A percentile compares a stretch with the other conserved stretches of the same genome.
Conservation (phyloP, 2,329 filamentous ascomycete species). For the Coccinonectria pachysandricola region DNA sequence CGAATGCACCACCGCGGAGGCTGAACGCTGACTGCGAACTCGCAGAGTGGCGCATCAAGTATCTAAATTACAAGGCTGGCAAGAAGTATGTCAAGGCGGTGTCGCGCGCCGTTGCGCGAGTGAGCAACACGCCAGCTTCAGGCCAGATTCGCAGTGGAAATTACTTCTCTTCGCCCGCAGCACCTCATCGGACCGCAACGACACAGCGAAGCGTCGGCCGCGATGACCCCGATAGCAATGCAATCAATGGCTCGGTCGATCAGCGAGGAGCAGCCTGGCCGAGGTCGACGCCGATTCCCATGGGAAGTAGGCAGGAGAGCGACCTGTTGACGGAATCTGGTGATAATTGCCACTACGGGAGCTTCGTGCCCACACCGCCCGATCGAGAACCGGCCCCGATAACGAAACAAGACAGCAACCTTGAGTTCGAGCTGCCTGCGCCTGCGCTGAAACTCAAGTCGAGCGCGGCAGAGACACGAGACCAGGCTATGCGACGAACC, state of each 20-base stretch:
- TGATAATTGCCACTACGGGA: conserved; percentile 39
- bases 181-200: conserved; percentile 10
- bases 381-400: conserved; percentile 16
- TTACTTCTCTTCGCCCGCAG: conserved; percentile 16
- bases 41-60: conserved; percentile 82
- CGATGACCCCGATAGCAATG: conserved; percentile 2
- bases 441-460: conserved; percentile 37
- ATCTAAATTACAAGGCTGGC: conserved; percentile 88
- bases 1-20: not conserved
- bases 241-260: conserved; percentile 5
- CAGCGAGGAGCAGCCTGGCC: conserved; percentile 5
- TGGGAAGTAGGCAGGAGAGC: conserved; percentile 22
- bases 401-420: conserved; percentile 7
- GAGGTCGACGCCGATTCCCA: conserved; percentile 11
- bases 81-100: conserved; percentile 92
- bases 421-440: conserved; percentile 41
- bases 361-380: conserved; percentile 36
- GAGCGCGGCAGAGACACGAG: conserved; percentile 6
- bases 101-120: conserved; percentile 56
- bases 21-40: conserved; percentile 3
- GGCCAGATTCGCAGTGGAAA: conserved; percentile 24
- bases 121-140: conserved; percentile 40
- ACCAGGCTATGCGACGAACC: conserved; percentile 9
- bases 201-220: conserved; percentile 2
- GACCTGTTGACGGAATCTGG: conserved; percentile 30